Percentiles rank a stretch among this genome's conserved stretches.
phyloP scores from a whole-genome alignment of 106 monocot species.

The Acorus calamus region DNA sequence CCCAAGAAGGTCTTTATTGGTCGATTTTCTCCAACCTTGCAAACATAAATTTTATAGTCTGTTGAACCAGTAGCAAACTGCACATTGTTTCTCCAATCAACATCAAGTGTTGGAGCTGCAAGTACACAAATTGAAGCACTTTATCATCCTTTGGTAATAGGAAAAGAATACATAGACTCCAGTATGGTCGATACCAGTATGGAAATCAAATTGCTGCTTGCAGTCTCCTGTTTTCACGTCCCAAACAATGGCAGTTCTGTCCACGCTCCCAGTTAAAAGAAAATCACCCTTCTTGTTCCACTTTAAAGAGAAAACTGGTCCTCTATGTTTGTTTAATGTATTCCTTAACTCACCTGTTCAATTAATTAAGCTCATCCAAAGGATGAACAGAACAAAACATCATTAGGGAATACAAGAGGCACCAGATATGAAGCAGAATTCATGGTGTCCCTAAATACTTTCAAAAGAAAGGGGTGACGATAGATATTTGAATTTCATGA shows the following conservation, averaged over 20 bases:
- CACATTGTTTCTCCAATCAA: slow-evolving; percentile 96
- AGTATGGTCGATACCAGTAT: slow-evolving; percentile 50
- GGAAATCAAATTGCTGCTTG: slow-evolving; percentile 98
- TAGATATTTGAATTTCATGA: too few species aligned
- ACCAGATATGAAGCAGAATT: too few species aligned
- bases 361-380: not conserved
- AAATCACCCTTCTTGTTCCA: slow-evolving; percentile 99
- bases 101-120: slow-evolving; percentile 96
- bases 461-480: too few species aligned
- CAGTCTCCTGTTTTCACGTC: slow-evolving; percentile 89
- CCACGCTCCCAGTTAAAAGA: slow-evolving; percentile 97
- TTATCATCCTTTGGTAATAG: not conserved
- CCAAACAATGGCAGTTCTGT: slow-evolving; percentile 99
- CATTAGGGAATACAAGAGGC: too few species aligned
- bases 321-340: slow-evolving; percentile 86
- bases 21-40: slow-evolving; percentile 76
- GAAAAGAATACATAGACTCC: not conserved
- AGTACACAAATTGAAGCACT: slow-evolving; percentile 1
- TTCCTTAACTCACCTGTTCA: slow-evolving; percentile 78
- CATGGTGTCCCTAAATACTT: too few species aligned
- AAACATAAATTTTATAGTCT: slow-evolving; percentile 83
- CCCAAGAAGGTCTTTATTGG: slow-evolving; percentile 72
- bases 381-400: not conserved
- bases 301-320: slow-evolving; percentile 96
- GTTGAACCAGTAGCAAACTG: slow-evolving; percentile 97